These are phyloP conservation scores for Hanseniaspora uvarum DNA, from an alignment of 1,139 yeast genomes.

Conservation along the genomic window DNA sequence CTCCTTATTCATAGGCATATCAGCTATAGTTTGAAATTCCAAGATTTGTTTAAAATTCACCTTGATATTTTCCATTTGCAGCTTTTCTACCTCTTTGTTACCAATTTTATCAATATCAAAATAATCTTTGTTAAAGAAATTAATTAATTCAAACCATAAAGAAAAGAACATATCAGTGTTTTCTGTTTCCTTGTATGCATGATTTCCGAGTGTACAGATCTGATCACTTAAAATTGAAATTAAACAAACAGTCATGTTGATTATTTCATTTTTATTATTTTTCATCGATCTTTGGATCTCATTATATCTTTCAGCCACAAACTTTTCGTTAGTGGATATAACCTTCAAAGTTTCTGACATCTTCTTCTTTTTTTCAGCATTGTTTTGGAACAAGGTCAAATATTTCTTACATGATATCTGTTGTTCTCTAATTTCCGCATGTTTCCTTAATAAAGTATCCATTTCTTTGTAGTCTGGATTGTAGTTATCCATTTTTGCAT, in stretches of 20 bases:
- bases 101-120: slow-evolving; percentile 8
- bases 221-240: not conserved
- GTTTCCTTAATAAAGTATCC: not conserved
- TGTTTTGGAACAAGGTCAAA: not conserved
- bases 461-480: not conserved
- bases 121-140: slow-evolving; percentile 1
- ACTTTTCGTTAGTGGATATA: not conserved
- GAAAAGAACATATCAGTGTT: slow-evolving; percentile 13
- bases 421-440: not conserved
- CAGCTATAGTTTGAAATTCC: not conserved
- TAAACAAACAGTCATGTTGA: not conserved
- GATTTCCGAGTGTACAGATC: not conserved
- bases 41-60: not conserved
- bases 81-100: not conserved
- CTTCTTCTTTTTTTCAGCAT: not conserved
- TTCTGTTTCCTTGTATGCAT: not conserved
- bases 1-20: not conserved
- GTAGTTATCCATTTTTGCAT: not conserved
- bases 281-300: not conserved
- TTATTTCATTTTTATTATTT: not conserved
- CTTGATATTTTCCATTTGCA: not conserved
- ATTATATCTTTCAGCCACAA: slow-evolving; percentile 2
- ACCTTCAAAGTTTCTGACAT: not conserved
- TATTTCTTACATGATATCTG: not conserved
- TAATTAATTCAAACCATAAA: slow-evolving; percentile 14